Evolutionary conservation across 2,329 filamentous ascomycete species (phyloP).

Genomic region (Ceratocystiopsis brevicomis): DNA sequence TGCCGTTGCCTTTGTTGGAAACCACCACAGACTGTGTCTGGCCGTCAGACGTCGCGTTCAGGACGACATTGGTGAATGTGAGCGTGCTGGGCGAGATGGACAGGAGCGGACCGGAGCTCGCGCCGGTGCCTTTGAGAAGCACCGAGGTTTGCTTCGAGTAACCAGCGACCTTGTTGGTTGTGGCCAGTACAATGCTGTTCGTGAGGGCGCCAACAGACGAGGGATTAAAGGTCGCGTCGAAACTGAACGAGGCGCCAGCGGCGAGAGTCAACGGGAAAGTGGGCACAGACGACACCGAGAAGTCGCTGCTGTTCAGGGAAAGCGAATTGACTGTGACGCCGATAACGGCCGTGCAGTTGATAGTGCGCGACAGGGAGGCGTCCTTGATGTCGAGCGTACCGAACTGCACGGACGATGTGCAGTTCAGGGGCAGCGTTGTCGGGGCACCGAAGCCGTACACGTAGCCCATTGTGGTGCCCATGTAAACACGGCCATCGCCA

Average conservation of each 20-base stretch:
- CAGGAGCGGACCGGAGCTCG: constrained; percentile 26
- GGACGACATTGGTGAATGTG: constrained; percentile 29
- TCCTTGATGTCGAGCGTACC: constrained; percentile 24
- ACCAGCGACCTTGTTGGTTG: constrained; percentile 25
- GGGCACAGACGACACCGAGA: constrained; percentile 15
- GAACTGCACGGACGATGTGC: constrained; percentile 27
- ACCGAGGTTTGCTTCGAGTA: constrained; percentile 28
- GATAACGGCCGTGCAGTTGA: constrained; percentile 31
- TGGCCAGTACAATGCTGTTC: constrained; percentile 27
- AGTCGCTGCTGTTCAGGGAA: constrained; percentile 19
- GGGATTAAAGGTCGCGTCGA: constrained; percentile 27
- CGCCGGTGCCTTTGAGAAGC: constrained; percentile 28
- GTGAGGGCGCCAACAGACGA: constrained; percentile 27
- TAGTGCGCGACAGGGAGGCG: constrained; percentile 13
- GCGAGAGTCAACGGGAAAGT: constrained; percentile 16
- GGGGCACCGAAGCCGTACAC: constrained; percentile 38
- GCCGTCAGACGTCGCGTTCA: constrained; percentile 20
- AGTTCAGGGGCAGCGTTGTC: constrained; percentile 33
- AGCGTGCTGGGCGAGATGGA: constrained; percentile 27
- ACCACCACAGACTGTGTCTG: constrained; percentile 26
- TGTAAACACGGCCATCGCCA: constrained; percentile 34
- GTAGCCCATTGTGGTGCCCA: constrained; percentile 31
- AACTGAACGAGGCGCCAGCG: constrained; percentile 21
- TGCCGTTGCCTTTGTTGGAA: constrained; percentile 28
- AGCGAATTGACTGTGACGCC: constrained; percentile 23